phyloP scores from a whole-genome alignment of 805 yeast species.

The Blastobotrys americana region DNA sequence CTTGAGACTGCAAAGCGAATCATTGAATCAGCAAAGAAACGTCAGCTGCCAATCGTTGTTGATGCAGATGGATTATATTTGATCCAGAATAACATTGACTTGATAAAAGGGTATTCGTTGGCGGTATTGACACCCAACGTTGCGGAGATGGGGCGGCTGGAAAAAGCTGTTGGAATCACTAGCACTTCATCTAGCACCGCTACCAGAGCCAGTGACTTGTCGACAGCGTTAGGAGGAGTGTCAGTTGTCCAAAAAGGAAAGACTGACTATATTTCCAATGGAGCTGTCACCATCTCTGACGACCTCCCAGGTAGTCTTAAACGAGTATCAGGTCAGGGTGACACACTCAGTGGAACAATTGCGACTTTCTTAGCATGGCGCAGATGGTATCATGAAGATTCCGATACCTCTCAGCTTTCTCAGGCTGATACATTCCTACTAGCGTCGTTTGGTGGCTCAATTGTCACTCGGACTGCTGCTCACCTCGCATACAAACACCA shows the following conservation, averaged over 20 bases:
- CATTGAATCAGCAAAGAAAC: conserved; percentile 47
- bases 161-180: conserved; percentile 37
- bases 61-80: conserved; percentile 88
- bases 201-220: conserved; percentile 36
- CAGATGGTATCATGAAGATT: conserved; percentile 48
- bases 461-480: conserved; percentile 60
- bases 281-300: conserved; percentile 37
- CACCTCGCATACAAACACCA: conserved; percentile 53
- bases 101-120: conserved; percentile 47
- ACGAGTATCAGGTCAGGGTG: conserved; percentile 97
- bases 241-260: conserved; percentile 69
- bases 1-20: conserved; percentile 50
- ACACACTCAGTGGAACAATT: conserved; percentile 78
- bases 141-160: conserved; percentile 69
- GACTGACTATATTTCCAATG: conserved; percentile 55
- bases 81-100: conserved; percentile 48
- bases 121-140: conserved; percentile 86
- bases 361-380: conserved; percentile 82
- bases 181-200: conserved; percentile 17
- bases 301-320: conserved; percentile 57
- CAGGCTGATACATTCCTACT: conserved; percentile 30
- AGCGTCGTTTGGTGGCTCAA: conserved; percentile 60
- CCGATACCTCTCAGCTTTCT: conserved; percentile 29
- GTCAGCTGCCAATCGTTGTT: conserved; percentile 62
- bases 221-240: conserved; percentile 47